phyloP scores from a whole-genome alignment of 345 rosid genomes.

The Salix purpurea region DNA sequence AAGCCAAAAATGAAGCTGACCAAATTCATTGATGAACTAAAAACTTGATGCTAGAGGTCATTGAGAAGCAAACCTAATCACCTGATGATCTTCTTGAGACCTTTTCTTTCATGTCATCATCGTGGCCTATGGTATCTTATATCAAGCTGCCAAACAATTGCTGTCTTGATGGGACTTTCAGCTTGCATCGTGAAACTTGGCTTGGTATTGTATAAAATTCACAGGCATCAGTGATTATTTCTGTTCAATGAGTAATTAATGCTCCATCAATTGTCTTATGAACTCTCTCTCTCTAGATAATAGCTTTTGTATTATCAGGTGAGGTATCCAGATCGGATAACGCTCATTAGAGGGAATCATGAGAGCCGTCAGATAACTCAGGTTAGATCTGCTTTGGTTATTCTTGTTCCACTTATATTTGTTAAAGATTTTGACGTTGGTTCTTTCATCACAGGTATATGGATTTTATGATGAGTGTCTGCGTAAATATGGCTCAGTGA shows the following conservation, averaged over 20 bases:
- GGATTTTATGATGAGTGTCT: constrained; percentile 98
- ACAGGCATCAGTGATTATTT: not conserved
- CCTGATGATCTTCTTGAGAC: not conserved
- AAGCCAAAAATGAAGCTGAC: not conserved
- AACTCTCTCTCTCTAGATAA: constrained; percentile 10
- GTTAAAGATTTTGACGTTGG: constrained; percentile 13
- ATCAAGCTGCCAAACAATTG: not conserved
- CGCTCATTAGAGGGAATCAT: constrained; percentile 93
- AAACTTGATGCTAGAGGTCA: not conserved
- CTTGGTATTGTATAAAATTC: not conserved
- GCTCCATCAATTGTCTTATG: not conserved
- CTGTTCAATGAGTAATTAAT: not conserved
- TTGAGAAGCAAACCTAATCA: not conserved
- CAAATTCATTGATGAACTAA: not conserved
- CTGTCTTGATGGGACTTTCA: not conserved
- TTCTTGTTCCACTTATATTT: constrained; percentile 8
- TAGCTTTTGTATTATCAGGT: constrained; percentile 51
- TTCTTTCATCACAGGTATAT: constrained; percentile 59
- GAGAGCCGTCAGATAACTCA: constrained; percentile 98
- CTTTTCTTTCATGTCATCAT: not conserved
- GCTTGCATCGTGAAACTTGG: not conserved
- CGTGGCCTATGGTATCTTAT: not conserved
- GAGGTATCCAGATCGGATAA: constrained; percentile 92
- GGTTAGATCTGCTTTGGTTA: constrained; percentile 38
- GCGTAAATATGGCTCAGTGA: constrained; percentile 90